These are phyloP conservation scores for Neurospora sp. DNA, from an alignment of 495 filamentous ascomycete species.

Conservation along the genomic window DNA sequence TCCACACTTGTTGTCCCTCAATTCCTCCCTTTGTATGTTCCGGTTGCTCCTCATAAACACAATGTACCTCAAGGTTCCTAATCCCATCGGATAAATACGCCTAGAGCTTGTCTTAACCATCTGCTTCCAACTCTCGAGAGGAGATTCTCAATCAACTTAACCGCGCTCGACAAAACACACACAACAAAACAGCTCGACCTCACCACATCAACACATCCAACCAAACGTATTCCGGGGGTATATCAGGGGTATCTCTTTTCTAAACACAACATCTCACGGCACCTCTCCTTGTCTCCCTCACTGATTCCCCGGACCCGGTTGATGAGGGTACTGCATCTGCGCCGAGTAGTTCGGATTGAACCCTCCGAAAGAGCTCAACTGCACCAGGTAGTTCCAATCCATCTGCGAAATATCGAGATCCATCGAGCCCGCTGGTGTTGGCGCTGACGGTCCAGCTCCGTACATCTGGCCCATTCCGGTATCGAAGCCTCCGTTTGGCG, in stretches of 20 bases:
- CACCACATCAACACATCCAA: not conserved
- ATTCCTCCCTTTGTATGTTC: not conserved
- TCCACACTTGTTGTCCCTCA: not conserved
- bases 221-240: not conserved
- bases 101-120: not conserved
- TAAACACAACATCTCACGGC: not conserved
- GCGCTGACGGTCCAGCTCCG: not conserved
- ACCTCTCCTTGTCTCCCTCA: not conserved
- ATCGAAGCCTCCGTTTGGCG: conserved; percentile 10
- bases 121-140: not conserved
- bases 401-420: conserved; percentile 32
- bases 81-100: not conserved
- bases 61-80: not conserved
- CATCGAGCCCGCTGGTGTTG: conserved; percentile 15
- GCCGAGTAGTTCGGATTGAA: conserved; percentile 15
- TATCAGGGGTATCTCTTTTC: not conserved
- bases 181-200: not conserved
- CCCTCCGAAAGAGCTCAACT: conserved; percentile 25
- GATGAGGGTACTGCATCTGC: not conserved
- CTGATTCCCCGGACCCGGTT: not conserved
- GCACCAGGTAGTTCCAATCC: conserved; percentile 36
- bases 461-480: conserved; percentile 8
- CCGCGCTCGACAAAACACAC: not conserved
- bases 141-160: not conserved
- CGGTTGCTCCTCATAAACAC: not conserved